Conservation (phyloP, 768 basidiomycete genomes). For the Lactifluus hygrophoroides region DNA sequence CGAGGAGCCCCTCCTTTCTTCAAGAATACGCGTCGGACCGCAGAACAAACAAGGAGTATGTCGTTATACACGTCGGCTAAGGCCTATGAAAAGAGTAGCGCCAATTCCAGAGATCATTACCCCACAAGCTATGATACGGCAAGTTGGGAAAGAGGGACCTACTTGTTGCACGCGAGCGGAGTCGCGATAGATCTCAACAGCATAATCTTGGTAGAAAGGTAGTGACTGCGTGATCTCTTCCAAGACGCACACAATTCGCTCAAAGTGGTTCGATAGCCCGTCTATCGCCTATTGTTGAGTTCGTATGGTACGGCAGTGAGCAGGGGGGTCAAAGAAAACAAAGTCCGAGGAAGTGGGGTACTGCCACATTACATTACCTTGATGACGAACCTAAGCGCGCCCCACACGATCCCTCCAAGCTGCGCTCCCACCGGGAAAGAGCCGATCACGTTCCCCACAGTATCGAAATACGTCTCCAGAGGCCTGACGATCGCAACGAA, state of each 20-base stretch:
- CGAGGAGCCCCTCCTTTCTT: neutral
- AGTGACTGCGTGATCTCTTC: slow-evolving; percentile 3
- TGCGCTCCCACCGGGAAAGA: neutral
- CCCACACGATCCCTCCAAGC: neutral
- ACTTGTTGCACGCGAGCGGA: neutral
- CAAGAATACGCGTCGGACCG: neutral
- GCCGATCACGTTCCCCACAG: neutral
- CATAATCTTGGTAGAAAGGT: slow-evolving; percentile 4
- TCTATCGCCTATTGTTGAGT: neutral
- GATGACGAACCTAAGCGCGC: slow-evolving; percentile 4
- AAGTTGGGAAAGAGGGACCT: neutral
- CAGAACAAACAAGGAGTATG: neutral
- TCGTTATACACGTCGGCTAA: slow-evolving; percentile 5
- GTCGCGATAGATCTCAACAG: neutral
- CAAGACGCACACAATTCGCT: neutral
- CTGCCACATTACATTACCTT: neutral
- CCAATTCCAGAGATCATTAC: neutral
- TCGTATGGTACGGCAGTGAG: neutral
- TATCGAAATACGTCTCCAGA: neutral
- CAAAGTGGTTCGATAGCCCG: neutral
- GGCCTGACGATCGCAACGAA: neutral
- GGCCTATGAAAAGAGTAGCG: neutral
- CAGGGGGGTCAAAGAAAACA: neutral
- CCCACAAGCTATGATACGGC: neutral
- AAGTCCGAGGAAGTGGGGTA: neutral